Evolutionary conservation across 768 basidiomycete genomes (phyloP).

Genomic region (Tremella mesenterica): DNA sequence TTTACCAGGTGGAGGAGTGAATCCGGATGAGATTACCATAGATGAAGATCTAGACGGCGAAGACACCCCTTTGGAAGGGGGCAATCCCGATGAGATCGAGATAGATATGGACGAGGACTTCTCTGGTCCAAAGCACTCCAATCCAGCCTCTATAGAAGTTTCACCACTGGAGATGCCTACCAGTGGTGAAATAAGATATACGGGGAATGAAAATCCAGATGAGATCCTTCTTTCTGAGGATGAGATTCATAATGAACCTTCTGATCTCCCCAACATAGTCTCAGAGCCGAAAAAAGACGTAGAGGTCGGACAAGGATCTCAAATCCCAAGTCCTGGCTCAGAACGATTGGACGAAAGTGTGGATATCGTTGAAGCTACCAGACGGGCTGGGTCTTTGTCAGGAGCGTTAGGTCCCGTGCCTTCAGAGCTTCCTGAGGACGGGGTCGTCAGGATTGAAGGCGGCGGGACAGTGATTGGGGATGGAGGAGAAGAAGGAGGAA

Average conservation of each 20-base stretch:
- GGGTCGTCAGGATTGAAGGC: no score
- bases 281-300: constrained; percentile 12
- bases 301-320: no score
- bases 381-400: no score
- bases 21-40: constrained; percentile 42
- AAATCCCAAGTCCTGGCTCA: no score
- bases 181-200: no score
- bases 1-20: no score
- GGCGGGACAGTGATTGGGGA: no score
- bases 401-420: no score
- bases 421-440: neutral
- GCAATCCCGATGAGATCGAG: constrained; percentile 29
- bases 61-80: neutral
- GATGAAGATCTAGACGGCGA: constrained; percentile 30
- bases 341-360: constrained; percentile 39
- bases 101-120: constrained; percentile 25
- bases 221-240: constrained; percentile 7
- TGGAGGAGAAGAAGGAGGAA: constrained; percentile 20
- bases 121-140: neutral
- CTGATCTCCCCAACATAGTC: constrained; percentile 2
- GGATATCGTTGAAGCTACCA: constrained; percentile 35
- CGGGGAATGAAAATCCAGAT: constrained; percentile 3
- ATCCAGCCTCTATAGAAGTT: neutral
- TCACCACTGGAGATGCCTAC: no score
- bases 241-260: constrained; percentile 8